Base-by-base conservation (phyloP, 2,329 filamentous ascomycete genomes). In the Tolypocladium sp. region DNA sequence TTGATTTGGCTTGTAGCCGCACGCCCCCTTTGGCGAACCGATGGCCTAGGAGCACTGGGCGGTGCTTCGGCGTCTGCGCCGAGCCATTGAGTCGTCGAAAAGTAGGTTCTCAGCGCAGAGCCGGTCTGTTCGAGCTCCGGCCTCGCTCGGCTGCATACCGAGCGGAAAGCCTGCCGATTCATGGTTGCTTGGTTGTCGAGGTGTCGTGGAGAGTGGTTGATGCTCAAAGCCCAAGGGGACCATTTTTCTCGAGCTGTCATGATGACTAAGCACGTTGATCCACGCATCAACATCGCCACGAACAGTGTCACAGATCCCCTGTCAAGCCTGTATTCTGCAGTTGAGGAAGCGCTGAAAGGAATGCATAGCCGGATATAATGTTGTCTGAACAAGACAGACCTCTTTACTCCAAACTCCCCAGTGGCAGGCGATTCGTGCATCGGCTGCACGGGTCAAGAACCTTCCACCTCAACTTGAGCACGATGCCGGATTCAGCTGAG, bases 141-240 rank as follows among this genome's bases (percentile, higher is more conserved):
- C 65, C 69, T 68, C 62, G 72, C 67, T 57, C 72, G 72, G 61
- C 64, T 65, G 63, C 69, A 71, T 55, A 69, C 68, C 64, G 73
- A 75, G 66, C 73, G 73, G 57, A 77, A 68, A 46, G 69, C 68
- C 64, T 74, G 72, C 46, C 70, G 68, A 59, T 73, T 71, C 74
- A 76, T 76, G 61, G 61, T 70, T 63, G 65, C 59, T 61, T 58
- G 60, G 40, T 46, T 27, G 54, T 49, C 9, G 51, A 58, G 3
- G 17, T 12, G 49, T 27, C 30, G 30, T 52, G 46, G 27, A 12
- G 2, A 12, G 17, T 1, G 6, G 49, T 9, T 35, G 49, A 13
- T 3, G 30, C 17, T 20, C 30, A n/a, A 35, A n/a, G 30, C 17
- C 20, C 30, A n/a, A 9, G 40, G 20, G 20, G 30, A 27, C 49